Evolutionary conservation across 768 basidiomycete genomes (phyloP).

Genomic region (Xerocomus spinulosus): DNA sequence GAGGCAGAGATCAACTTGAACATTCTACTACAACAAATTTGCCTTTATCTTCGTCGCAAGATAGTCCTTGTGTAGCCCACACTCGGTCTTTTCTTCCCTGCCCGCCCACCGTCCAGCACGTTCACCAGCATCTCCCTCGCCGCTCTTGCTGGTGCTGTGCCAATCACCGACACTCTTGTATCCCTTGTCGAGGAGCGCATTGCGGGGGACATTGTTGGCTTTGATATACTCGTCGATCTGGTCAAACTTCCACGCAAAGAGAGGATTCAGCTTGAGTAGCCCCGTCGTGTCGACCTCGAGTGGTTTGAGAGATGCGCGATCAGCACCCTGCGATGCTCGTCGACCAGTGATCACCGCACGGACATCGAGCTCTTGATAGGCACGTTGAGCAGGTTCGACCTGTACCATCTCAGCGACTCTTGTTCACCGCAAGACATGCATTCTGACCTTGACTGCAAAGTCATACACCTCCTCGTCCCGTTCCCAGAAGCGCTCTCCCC

Average conservation of each 20-base stretch:
- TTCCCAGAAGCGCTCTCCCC: slow-evolving; percentile 85
- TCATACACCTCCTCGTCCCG: slow-evolving; percentile 85
- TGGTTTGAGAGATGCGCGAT: slow-evolving; percentile 74
- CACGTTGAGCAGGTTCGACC: slow-evolving; percentile 91
- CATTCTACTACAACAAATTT: no score
- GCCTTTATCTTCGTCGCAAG: slow-evolving; percentile 66
- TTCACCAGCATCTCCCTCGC: slow-evolving; percentile 65
- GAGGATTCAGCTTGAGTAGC: slow-evolving; percentile 89
- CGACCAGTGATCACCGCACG: slow-evolving; percentile 93
- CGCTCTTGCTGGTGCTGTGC: slow-evolving; percentile 84
- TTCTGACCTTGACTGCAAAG: slow-evolving; percentile 77
- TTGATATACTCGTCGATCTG: slow-evolving; percentile 83
- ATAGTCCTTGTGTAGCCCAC: slow-evolving; percentile 91
- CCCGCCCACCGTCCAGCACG: slow-evolving; percentile 91
- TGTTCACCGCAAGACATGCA: slow-evolving; percentile 12
- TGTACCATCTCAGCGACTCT: slow-evolving; percentile 25
- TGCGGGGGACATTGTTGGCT: slow-evolving; percentile 78
- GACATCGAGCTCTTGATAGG: slow-evolving; percentile 76
- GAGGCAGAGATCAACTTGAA: slow-evolving; percentile 30
- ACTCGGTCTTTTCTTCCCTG: slow-evolving; percentile 82
- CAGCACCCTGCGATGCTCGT: slow-evolving; percentile 89
- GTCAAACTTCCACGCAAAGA: slow-evolving; percentile 82
- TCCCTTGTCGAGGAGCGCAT: slow-evolving; percentile 82
- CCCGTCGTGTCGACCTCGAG: slow-evolving; percentile 90
- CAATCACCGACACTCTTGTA: slow-evolving; percentile 97